A percentile compares a stretch with the other conserved stretches of the same genome.
phyloP scores from a whole-genome alignment of 179 eudicot species.

The Spinacia oleracea region DNA sequence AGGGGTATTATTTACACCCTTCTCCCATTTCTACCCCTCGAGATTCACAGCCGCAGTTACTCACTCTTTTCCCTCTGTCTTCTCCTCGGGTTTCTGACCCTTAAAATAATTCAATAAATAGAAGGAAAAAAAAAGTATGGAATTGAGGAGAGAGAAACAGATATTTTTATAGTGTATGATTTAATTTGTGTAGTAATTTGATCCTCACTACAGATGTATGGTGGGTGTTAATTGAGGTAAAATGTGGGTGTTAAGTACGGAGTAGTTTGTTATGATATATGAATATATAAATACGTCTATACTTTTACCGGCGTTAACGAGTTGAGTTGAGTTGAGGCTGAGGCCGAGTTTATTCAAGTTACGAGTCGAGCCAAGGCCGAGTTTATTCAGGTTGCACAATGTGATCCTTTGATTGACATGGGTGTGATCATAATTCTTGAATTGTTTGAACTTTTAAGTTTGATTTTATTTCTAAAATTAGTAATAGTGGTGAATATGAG shows the following conservation, averaged over 20 bases:
- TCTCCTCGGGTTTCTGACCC: slow-evolving; percentile 55
- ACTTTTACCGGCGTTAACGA: not conserved
- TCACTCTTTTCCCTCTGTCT: slow-evolving; percentile 72
- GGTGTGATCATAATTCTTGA: too few relatives aligned
- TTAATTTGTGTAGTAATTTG: not conserved
- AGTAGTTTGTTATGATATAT: not conserved
- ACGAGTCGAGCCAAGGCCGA: too few relatives aligned
- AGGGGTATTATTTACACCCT: slow-evolving; percentile 72
- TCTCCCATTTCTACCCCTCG: slow-evolving; percentile 66
- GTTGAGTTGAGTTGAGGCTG: too few relatives aligned
- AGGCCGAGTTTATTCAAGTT: too few relatives aligned
- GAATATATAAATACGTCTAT: not conserved
- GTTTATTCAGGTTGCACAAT: too few relatives aligned
- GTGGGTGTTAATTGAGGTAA: slow-evolving; percentile 18
- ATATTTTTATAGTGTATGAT: not conserved
- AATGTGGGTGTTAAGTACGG: slow-evolving; percentile 11
- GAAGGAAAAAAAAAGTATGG: not conserved
- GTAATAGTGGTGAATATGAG: too few relatives aligned
- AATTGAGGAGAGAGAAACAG: not conserved
- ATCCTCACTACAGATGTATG: slow-evolving; percentile 1
- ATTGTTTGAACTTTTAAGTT: too few relatives aligned
- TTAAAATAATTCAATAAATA: not conserved
- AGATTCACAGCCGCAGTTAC: slow-evolving; percentile 66
- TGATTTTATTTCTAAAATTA: too few relatives aligned
- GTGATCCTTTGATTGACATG: too few relatives aligned